Evolutionary conservation across 257 asterid species (phyloP), one percentile per base, ranked within the genome.

Genomic region (Nicotiana knightiana): DNA sequence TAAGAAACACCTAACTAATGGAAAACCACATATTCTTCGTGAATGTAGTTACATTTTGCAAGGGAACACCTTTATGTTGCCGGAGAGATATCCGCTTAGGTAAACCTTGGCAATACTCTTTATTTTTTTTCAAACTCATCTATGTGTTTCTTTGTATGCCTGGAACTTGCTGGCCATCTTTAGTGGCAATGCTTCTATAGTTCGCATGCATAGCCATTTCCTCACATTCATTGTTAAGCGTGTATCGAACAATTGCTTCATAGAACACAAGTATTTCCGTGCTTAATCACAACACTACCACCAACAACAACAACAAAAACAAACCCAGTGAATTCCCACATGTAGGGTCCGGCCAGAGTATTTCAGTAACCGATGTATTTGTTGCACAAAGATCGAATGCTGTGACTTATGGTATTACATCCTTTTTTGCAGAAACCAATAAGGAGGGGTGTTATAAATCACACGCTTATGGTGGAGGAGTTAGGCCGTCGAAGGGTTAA

Each of bases 401-500:
- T 73, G 33, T 8, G 30, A 75, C 55, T 35, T 77, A 62, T 77
- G 70, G 11, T 58, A 10, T 17, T 16, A 64, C 30, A 18, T 70
- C 18, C 76, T 82, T 82, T 39, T 17, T 81, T 89, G 89, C 93
- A 96, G 99, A 94, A 93, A 89, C 98, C 98, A 62, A 93, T 96
- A 58, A 92, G 97, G 84, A 93, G 97, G 88, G 99, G 99, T 83
- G 94, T 79, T 77, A 86, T 93, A 59, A 95, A 98, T 77, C 93
- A 85, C 84, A 88, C 98, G 35, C 93, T 94, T 85, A 92, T 96
- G 97, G 94, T 96, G 86, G 98, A 94, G 88, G 99, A 94, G 85
- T 81, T 84, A 64, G 99, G 99, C 53, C 93, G 93, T 28, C 93
- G 97, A 85, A 96, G 90, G 86, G 87, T 96, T 89, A 88, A 90